Evolutionary conservation across 2,329 filamentous ascomycete genomes (phyloP).

Genomic region (Thelonectria discophora): DNA sequence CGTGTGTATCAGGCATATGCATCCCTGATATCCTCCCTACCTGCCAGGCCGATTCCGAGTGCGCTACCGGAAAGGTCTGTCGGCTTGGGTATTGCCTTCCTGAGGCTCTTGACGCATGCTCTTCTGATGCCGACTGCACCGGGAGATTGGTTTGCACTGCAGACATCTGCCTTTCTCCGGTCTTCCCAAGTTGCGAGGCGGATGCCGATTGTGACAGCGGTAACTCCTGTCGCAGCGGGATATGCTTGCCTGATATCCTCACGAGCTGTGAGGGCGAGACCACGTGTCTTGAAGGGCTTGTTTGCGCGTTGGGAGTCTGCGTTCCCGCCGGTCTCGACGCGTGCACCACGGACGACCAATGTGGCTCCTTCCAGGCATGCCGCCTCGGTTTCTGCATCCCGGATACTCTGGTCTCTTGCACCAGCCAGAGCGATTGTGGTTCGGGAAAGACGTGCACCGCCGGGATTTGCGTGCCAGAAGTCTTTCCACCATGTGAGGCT

Average conservation of each 20-base stretch:
- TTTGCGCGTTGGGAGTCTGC: constrained; percentile 12
- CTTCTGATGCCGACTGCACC: background rate
- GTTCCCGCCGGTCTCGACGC: background rate
- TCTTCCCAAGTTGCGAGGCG: background rate
- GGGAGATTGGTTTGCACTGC: background rate
- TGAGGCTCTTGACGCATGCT: background rate
- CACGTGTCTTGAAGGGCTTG: constrained; percentile 1
- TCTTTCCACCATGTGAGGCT: constrained; percentile 2
- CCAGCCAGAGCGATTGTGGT: background rate
- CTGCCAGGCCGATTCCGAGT: constrained; percentile 6
- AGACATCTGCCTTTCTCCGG: constrained; percentile 10
- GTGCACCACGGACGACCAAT: constrained; percentile 8
- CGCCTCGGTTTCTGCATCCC: constrained; percentile 15
- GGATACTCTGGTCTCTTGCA: background rate
- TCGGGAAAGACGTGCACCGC: constrained; percentile 10
- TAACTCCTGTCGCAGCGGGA: background rate
- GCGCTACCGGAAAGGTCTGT: constrained; percentile 16
- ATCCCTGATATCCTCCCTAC: constrained; percentile 5
- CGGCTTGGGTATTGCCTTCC: constrained; percentile 14
- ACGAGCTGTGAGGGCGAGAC: constrained; percentile 1
- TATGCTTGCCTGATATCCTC: constrained; percentile 5
- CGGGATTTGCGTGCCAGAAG: constrained; percentile 17
- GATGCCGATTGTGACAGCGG: constrained; percentile 9
- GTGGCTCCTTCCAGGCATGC: constrained; percentile 3
- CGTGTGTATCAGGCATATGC: constrained; percentile 8